A percentile compares a stretch with the other conserved stretches of the same genome.
These are phyloP conservation scores for Ustulina deusta DNA, from an alignment of 2,329 filamentous ascomycete species.

Conservation along the genomic window DNA sequence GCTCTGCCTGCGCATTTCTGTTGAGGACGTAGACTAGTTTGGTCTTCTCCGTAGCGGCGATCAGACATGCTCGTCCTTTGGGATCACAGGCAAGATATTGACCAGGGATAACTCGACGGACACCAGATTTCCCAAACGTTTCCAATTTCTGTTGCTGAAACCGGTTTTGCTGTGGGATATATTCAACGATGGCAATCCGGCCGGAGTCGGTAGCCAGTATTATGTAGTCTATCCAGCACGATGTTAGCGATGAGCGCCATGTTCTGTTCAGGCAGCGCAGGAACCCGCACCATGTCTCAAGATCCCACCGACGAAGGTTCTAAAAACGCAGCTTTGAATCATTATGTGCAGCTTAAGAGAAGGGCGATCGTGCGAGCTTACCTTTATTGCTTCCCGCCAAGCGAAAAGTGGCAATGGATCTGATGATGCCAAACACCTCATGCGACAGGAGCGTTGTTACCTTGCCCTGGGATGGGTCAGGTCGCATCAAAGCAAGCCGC, in stretches of 20 bases:
- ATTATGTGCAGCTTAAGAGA: conserved; percentile 73
- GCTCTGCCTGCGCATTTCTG: conserved; percentile 90
- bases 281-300: conserved; percentile 46
- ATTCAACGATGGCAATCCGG: conserved; percentile 93
- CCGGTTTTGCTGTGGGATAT: conserved; percentile 84
- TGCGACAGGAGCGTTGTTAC: conserved; percentile 88
- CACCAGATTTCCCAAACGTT: conserved; percentile 97
- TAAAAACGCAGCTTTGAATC: conserved; percentile 73
- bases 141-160: conserved; percentile 93
- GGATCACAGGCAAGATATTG: conserved; percentile 97
- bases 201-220: conserved; percentile 96
- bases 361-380: conserved; percentile 67
- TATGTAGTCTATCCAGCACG: conserved; percentile 79
- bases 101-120: conserved; percentile 91
- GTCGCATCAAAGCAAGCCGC: conserved; percentile 86
- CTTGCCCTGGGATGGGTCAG: conserved; percentile 86
- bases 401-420: conserved; percentile 87
- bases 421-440: conserved; percentile 95
- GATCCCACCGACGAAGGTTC: conserved; percentile 49
- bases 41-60: conserved; percentile 97
- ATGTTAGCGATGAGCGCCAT: conserved; percentile 41
- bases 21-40: conserved; percentile 99
- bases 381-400: conserved; percentile 96
- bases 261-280: conserved; percentile 33
- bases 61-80: conserved; percentile 93